A percentile compares a stretch with the other conserved stretches of the same genome.
phyloP scores from a whole-genome alignment of 345 rosid genomes.

The Syzygium jambos region DNA sequence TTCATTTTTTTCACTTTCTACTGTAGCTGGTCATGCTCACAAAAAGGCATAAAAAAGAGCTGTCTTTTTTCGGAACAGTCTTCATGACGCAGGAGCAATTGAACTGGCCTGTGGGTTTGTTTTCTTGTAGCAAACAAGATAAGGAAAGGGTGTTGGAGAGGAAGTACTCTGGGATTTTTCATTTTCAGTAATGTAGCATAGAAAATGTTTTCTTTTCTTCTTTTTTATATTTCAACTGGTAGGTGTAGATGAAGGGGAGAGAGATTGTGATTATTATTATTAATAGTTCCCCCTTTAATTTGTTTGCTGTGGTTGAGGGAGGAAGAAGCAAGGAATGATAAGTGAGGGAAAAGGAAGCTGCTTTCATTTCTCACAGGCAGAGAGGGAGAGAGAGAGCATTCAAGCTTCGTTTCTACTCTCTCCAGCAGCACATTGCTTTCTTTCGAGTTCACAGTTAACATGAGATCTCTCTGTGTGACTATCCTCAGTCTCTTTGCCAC shows the following conservation, averaged over 20 bases:
- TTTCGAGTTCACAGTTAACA: not conserved
- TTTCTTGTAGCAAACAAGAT: not conserved
- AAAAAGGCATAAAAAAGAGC: not conserved
- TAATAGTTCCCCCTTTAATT: not conserved
- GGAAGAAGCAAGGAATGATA: constrained; percentile 2
- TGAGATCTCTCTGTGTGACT: not conserved
- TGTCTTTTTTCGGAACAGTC: not conserved
- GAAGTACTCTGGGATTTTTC: not conserved
- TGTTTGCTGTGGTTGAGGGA: not conserved
- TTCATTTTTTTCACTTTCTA: not conserved
- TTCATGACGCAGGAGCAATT: not conserved
- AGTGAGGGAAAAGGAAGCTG: not conserved
- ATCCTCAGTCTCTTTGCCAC: not conserved
- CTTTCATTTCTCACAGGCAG: not conserved
- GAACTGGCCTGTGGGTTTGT: not conserved
- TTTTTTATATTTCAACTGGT: not conserved
- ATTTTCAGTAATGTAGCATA: not conserved
- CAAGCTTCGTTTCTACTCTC: not conserved
- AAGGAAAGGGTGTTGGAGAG: not conserved
- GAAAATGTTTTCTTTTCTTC: not conserved
- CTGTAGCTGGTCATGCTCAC: not conserved
- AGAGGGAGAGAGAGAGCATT: not conserved
- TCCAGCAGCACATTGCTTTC: not conserved
- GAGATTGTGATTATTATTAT: not conserved
- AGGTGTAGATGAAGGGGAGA: not conserved